Evolutionary conservation across 148 eudicot genomes (phyloP).

Genomic region (Dianthus caryophyllus): DNA sequence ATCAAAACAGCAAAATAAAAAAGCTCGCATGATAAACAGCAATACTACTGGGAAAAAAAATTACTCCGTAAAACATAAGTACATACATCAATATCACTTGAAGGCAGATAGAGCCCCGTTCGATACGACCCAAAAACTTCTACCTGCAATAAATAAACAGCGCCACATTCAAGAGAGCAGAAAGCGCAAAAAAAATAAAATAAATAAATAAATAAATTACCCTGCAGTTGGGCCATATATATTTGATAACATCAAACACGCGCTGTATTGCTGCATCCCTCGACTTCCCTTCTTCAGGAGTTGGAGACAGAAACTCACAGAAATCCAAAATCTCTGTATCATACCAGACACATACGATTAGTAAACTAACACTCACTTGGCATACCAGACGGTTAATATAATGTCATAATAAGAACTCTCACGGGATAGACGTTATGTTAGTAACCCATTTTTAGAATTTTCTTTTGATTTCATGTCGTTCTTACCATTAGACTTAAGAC

Average conservation of each 20-base stretch:
- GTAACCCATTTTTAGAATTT: no score
- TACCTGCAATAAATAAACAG: constrained; percentile 41
- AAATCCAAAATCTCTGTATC: constrained; percentile 89
- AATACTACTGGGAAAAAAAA: neutral
- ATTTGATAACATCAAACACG: constrained; percentile 68
- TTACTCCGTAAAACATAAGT: constrained; percentile 4
- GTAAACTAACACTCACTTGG: constrained; percentile 4
- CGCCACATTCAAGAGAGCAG: neutral
- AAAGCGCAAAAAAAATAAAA: neutral
- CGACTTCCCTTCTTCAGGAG: constrained; percentile 68
- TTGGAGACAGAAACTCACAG: constrained; percentile 91
- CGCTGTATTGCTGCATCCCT: constrained; percentile 65
- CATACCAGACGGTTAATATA: neutral
- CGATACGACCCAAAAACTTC: constrained; percentile 94
- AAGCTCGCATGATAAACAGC: neutral
- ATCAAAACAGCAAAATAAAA: neutral
- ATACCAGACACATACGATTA: constrained; percentile 8
- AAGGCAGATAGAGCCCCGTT: constrained; percentile 97
- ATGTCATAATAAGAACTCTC: no score
- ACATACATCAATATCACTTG: constrained; percentile 95
- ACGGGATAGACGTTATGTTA: no score
- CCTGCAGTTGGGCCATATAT: constrained; percentile 90
- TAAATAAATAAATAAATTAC: constrained; percentile 30
- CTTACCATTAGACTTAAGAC: no score
- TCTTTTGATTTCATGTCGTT: no score